Conservation (phyloP, 1,284 basidiomycete genomes). For the Trametes pubescens region DNA sequence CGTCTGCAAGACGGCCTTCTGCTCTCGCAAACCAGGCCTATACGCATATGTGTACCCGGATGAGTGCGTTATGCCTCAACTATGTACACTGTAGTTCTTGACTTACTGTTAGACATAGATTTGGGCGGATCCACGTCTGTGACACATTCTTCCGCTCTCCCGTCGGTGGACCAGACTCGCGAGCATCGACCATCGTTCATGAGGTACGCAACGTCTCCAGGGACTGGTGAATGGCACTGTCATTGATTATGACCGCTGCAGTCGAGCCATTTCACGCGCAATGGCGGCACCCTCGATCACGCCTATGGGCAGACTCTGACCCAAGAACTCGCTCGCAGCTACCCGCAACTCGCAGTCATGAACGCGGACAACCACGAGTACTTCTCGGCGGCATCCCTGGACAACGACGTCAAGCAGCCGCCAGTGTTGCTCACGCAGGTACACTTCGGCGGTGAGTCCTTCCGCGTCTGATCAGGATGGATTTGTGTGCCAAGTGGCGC, state of each 20-base stretch:
- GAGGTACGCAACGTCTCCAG: constrained; percentile 35
- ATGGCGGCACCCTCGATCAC: constrained; percentile 54
- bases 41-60: constrained; percentile 26
- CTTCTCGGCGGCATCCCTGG: constrained; percentile 38
- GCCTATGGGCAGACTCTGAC: constrained; percentile 53
- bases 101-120: constrained; percentile 20
- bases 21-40: constrained; percentile 24
- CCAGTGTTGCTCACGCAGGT: neutral
- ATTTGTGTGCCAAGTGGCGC: neutral
- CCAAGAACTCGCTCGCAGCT: constrained; percentile 49
- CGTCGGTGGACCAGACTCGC: constrained; percentile 55
- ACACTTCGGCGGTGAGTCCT: neutral
- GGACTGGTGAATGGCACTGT: neutral
- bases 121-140: constrained; percentile 54
- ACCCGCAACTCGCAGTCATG: constrained; percentile 48
- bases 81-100: neutral
- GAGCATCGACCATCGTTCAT: constrained; percentile 41
- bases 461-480: neutral
- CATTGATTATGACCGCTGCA: constrained; percentile 24
- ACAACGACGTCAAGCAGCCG: neutral
- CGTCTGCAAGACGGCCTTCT: constrained; percentile 46
- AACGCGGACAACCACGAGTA: constrained; percentile 63
- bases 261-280: constrained; percentile 55
- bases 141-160: constrained; percentile 57
- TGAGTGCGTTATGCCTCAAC: constrained; percentile 4